Evolutionary conservation across 148 eudicot species (phyloP).

Genomic region (Rhododendron kiyosumense): DNA sequence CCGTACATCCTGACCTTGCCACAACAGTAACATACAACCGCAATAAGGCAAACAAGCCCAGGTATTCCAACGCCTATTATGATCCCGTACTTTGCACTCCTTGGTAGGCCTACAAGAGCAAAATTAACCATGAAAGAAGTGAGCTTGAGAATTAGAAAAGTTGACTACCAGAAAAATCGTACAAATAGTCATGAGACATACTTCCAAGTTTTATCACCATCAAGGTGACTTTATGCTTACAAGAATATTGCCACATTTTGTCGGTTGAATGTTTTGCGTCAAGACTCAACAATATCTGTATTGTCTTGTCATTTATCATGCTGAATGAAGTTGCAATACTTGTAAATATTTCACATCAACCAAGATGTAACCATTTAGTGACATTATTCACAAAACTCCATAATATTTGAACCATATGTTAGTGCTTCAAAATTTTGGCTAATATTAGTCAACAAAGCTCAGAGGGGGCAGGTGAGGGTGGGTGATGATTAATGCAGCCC

Average conservation of each 20-base stretch:
- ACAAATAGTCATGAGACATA: neutral
- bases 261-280: neutral
- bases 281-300: neutral
- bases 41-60: constrained; percentile 39
- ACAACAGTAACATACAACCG: constrained; percentile 33
- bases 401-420: neutral
- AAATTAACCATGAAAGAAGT: neutral
- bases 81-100: constrained; percentile 48
- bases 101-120: constrained; percentile 45
- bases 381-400: neutral
- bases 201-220: neutral
- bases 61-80: constrained; percentile 61
- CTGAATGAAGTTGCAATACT: neutral
- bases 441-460: neutral
- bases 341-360: neutral
- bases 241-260: neutral
- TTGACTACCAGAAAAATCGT: neutral
- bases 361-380: neutral
- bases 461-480: neutral
- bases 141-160: neutral
- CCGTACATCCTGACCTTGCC: constrained; percentile 17
- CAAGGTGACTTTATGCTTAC: neutral
- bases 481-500: neutral
- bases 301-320: neutral
- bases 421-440: neutral